phyloP scores from a whole-genome alignment of 2,329 filamentous ascomycete species.

The Aspergillus intermedius region DNA sequence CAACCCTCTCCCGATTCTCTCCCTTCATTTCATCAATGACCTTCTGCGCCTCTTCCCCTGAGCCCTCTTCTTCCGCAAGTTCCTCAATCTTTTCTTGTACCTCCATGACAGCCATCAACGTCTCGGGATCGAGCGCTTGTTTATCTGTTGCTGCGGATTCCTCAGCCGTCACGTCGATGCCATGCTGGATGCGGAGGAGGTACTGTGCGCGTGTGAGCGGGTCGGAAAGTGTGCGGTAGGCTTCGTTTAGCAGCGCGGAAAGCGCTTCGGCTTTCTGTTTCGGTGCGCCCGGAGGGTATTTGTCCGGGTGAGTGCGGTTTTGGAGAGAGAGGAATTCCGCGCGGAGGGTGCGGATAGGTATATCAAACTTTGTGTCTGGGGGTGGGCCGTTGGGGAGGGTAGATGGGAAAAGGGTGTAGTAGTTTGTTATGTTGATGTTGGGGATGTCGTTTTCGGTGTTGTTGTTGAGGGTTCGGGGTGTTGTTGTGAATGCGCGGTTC shows the following conservation, averaged over 20 bases:
- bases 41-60: slow-evolving; percentile 50
- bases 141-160: slow-evolving; percentile 61
- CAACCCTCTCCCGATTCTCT: slow-evolving; percentile 64
- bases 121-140: slow-evolving; percentile 60
- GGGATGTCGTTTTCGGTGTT: slow-evolving; percentile 3
- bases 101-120: slow-evolving; percentile 84
- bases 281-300: slow-evolving; percentile 40
- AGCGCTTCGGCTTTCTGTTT: slow-evolving; percentile 64
- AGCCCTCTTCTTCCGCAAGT: slow-evolving; percentile 43
- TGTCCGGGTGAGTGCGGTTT: slow-evolving; percentile 43
- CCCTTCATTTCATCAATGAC: slow-evolving; percentile 59
- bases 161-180: slow-evolving; percentile 64
- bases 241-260: slow-evolving; percentile 82
- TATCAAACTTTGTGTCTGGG: slow-evolving; percentile 65
- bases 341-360: slow-evolving; percentile 64
- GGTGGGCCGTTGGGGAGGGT: slow-evolving; percentile 73
- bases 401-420: slow-evolving; percentile 83
- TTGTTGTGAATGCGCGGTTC: background rate
- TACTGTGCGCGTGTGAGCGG: slow-evolving; percentile 86
- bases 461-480: slow-evolving; percentile 4
- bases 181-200: slow-evolving; percentile 59
- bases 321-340: slow-evolving; percentile 84
- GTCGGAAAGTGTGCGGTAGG: slow-evolving; percentile 75
- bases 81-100: slow-evolving; percentile 69
- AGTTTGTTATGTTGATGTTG: slow-evolving; percentile 45